phyloP scores from a whole-genome alignment of 2,329 filamentous ascomycete genomes.

The Trichoderma koningiopsis region DNA sequence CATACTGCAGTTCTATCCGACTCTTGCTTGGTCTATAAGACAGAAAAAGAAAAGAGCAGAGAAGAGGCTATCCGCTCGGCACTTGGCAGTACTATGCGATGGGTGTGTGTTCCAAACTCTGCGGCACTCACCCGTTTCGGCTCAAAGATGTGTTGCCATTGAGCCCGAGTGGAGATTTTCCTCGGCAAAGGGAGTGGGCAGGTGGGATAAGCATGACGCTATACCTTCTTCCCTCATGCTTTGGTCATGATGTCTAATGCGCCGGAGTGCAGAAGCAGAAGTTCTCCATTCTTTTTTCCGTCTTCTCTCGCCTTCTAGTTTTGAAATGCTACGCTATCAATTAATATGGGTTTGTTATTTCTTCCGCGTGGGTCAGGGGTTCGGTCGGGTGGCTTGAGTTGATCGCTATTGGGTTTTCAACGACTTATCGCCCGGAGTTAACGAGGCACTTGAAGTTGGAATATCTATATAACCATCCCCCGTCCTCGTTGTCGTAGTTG shows the following conservation, averaged over 20 bases:
- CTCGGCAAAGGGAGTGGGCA: background rate
- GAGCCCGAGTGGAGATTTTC: background rate
- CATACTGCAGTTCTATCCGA: background rate
- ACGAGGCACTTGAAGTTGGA: background rate
- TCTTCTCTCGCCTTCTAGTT: background rate
- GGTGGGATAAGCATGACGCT: background rate
- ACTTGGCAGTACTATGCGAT: background rate
- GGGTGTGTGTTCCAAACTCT: background rate
- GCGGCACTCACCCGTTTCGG: background rate
- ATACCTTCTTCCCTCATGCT: background rate
- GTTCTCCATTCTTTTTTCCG: background rate
- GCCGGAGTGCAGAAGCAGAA: background rate
- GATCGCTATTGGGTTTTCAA: background rate
- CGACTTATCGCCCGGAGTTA: background rate
- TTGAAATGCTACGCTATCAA: background rate
- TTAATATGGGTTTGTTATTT: background rate
- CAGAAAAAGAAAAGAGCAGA: background rate
- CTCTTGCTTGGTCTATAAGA: background rate
- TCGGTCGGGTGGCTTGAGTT: background rate
- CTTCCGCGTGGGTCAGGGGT: background rate
- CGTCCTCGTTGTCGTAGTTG: background rate
- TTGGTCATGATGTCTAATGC: slow-evolving; percentile 19
- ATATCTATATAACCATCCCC: slow-evolving; percentile 13
- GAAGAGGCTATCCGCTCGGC: background rate
- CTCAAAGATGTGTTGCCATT: background rate